phyloP scores from a whole-genome alignment of 305 asterid species.

The Coffea humblotiana region DNA sequence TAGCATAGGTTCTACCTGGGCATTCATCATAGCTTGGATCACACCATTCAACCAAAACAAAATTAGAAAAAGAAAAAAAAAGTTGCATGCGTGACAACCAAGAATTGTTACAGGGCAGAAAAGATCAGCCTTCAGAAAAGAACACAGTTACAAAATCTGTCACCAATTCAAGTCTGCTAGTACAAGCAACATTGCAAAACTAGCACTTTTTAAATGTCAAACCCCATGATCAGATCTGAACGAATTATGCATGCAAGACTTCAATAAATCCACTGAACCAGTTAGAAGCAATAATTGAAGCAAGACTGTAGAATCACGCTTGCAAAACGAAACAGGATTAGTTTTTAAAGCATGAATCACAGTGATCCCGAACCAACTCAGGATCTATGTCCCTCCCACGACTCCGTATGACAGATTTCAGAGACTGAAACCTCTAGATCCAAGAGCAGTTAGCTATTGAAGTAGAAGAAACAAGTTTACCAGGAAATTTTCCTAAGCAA shows the following conservation, averaged over 20 bases:
- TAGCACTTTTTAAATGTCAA: background rate
- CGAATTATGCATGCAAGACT: background rate
- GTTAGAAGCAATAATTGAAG: background rate
- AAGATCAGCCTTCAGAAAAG: conserved; percentile 11
- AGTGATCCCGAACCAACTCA: conserved; percentile 1
- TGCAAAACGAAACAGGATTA: too few relatives aligned
- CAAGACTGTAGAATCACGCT: background rate
- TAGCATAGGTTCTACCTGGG: background rate
- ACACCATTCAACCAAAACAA: background rate
- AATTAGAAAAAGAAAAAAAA: background rate
- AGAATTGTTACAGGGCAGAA: conserved; percentile 13
- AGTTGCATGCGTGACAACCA: conserved; percentile 30
- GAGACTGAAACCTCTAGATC: background rate
- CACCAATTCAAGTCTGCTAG: background rate
- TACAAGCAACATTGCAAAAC: background rate
- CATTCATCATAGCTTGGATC: conserved; percentile 1
- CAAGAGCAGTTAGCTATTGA: background rate
- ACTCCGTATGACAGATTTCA: background rate
- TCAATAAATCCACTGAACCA: background rate
- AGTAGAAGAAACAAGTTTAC: background rate
- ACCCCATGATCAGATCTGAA: conserved; percentile 21
- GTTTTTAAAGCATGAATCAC: background rate
- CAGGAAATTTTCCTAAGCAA: too few relatives aligned
- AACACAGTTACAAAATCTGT: background rate
- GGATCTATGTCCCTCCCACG: background rate